Conservation (phyloP, 352 stramenopile species). For the Pythium monospermum region DNA sequence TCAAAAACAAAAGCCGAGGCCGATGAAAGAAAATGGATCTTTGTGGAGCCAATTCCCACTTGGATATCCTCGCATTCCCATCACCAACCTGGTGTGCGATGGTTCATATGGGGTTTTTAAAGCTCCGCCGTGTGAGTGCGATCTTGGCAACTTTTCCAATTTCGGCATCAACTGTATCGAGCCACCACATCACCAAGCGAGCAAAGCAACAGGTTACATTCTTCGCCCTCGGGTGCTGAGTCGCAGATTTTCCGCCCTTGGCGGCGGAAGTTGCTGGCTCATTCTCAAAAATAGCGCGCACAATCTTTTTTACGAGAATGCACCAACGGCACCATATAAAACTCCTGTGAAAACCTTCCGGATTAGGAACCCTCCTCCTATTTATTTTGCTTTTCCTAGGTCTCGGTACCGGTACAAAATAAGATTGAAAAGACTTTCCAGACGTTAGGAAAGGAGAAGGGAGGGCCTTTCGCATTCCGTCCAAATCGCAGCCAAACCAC, state of each 20-base stretch:
- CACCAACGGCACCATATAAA: constrained; percentile 15
- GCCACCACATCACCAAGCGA: too few species aligned
- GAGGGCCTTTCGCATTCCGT: constrained; percentile 16
- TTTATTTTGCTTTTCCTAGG: not conserved
- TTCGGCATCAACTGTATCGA: too few species aligned
- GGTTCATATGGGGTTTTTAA: not conserved
- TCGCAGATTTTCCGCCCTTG: constrained; percentile 13
- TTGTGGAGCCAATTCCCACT: too few species aligned
- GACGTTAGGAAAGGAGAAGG: too few species aligned
- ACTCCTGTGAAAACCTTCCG: not conserved
- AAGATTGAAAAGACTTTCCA: not conserved
- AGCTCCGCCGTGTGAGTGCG: not conserved
- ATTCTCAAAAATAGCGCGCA: constrained; percentile 17
- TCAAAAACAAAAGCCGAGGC: not conserved
- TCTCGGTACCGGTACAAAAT: not conserved
- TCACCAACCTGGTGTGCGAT: not conserved
- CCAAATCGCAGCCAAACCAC: constrained; percentile 19
- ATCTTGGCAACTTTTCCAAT: not conserved
- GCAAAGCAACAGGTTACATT: constrained; percentile 2
- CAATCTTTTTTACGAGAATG: constrained; percentile 2
- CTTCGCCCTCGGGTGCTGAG: constrained; percentile 9
- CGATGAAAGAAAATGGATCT: too few species aligned
- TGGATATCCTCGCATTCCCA: not conserved
- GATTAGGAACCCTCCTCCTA: not conserved
- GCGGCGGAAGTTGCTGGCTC: constrained; percentile 18